phyloP scores from a whole-genome alignment of 2,329 filamentous ascomycete genomes.

The Fusarium sp. region DNA sequence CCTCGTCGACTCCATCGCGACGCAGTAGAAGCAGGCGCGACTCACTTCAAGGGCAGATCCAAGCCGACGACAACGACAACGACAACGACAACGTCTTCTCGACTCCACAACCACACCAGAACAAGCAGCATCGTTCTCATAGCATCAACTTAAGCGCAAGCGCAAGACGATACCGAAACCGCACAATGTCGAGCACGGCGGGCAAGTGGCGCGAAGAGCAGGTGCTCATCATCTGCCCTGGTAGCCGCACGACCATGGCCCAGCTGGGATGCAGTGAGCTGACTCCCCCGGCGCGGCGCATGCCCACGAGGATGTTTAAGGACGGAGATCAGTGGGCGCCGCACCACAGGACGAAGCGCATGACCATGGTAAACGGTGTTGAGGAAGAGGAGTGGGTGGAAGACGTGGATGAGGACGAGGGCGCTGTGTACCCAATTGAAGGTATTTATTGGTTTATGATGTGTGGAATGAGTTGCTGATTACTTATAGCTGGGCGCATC shows the following conservation, averaged over 20 bases:
- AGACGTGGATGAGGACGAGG: constrained; percentile 87
- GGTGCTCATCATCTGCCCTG: constrained; percentile 79
- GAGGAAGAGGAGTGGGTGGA: constrained; percentile 82
- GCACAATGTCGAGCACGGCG: constrained; percentile 64
- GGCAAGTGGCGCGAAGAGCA: constrained; percentile 73
- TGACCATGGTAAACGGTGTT: constrained; percentile 60
- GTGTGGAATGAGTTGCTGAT: constrained; percentile 19
- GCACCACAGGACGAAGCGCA: constrained; percentile 78
- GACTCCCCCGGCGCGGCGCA: constrained; percentile 85
- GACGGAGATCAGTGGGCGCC: constrained; percentile 83
- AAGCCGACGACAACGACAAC: constrained; percentile 12
- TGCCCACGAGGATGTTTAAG: constrained; percentile 94
- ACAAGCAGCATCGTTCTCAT: not conserved
- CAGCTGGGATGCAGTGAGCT: constrained; percentile 92
- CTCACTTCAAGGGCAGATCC: not conserved
- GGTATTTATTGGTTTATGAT: constrained; percentile 50
- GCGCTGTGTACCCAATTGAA: constrained; percentile 86
- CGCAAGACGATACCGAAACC: constrained; percentile 8
- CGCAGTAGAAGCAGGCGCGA: constrained; percentile 18
- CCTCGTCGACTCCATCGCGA: constrained; percentile 35
- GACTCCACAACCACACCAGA: constrained; percentile 11
- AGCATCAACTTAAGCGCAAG: constrained; percentile 7
- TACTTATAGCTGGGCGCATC: constrained; percentile 75
- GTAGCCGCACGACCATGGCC: constrained; percentile 89
- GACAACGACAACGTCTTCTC: constrained; percentile 16